Evolutionary conservation across 2,329 filamentous ascomycete genomes (phyloP), one percentile per base, ranked within the genome.

Genomic region (Massarina eburnea): DNA sequence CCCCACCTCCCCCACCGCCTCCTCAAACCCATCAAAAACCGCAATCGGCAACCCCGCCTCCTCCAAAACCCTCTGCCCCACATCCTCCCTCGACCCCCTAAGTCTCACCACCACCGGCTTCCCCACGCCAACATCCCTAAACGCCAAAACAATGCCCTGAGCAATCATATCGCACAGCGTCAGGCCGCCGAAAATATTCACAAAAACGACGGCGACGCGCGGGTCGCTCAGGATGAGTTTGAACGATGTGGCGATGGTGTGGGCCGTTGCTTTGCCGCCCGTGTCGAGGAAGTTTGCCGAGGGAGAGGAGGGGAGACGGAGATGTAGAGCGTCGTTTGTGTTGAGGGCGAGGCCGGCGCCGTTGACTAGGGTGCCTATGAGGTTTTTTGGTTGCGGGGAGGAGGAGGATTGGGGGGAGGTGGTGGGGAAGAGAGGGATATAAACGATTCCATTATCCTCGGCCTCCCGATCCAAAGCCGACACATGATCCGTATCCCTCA

Each of bases 301-400:
- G 26, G 76, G 71, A 2, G 88, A 88, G 8, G 47, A 46, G 37
- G 80, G 77, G 8, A 95, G 81, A 21, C 63, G 80, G 10, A 82
- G 73, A 2, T 80, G 76, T 1, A 96, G 80, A 0, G 88, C 86
- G 66, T 96, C 91, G 48, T 91, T 84, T 0, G 90, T 95, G 66
- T 94, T 94, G 88, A 96, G 94, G 0, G 90, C 90, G 1, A 96
- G 79, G 0, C 91, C 91, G 0, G 91, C 91, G 34, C 91, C 90
- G 62, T 96, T 96, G 53, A 95, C 89, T 9, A 95, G 76, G 1
- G 88, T 95, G 29, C 89, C 91, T 42, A 95, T 85, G 51, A 83
- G 83, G 42, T 78, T 81, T 43, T 74, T 64, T 0, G 74, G 74
- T 45, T 61, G 45, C 21, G 18, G 15, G 4, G 24, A 27, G 5